Percentiles rank a stretch among this genome's conserved stretches.
Conservation (phyloP, 441 rosid genomes). For the Metrosideros polymorpha region DNA sequence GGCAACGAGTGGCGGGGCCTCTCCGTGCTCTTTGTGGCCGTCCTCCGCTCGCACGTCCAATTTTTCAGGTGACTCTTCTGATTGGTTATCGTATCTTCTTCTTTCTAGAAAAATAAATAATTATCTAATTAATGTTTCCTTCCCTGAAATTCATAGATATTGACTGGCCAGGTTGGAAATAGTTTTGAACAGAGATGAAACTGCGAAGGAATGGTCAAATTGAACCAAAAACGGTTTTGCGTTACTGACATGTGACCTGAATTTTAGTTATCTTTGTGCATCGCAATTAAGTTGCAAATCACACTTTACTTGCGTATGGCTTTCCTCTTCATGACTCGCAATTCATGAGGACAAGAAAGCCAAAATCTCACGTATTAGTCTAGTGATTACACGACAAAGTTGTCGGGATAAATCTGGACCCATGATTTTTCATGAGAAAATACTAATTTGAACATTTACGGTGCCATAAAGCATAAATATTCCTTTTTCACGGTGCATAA, state of each 20-base stretch:
- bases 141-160: not conserved
- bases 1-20: not conserved
- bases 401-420: not conserved
- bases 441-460: too few relatives aligned
- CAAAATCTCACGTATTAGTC: not conserved
- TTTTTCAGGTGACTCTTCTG: constrained; percentile 43
- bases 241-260: not conserved
- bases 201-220: not conserved
- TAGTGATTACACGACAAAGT: too few relatives aligned
- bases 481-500: too few relatives aligned
- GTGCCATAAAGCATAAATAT: not conserved
- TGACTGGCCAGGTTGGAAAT: not conserved
- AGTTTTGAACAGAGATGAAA: not conserved
- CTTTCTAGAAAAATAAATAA: not conserved
- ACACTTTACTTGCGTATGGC: not conserved
- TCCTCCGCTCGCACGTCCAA: constrained; percentile 49
- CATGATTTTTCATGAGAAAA: not conserved
- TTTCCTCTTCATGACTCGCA: not conserved
- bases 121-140: not conserved
- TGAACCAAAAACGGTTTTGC: not conserved
- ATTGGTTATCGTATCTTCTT: not conserved
- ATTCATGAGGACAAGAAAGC: not conserved
- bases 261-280: not conserved
- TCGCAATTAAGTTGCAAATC: not conserved
- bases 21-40: constrained; percentile 14